Evolutionary conservation across 2,329 filamentous ascomycete genomes (phyloP).

Genomic region (Coniella vitis): DNA sequence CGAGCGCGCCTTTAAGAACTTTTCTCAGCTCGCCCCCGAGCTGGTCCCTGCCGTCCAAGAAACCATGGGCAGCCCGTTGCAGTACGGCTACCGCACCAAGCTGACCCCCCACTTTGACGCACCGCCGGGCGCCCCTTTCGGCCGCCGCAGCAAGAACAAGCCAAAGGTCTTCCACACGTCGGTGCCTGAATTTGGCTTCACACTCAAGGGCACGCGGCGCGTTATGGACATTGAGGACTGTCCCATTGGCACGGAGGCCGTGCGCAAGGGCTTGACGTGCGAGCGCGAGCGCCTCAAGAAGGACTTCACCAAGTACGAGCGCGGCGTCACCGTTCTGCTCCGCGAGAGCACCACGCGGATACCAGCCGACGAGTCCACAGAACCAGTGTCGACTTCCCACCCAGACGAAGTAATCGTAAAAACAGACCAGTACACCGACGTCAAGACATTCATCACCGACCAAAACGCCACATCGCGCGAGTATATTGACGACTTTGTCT

Average conservation of each 20-base stretch:
- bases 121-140: constrained; percentile 49
- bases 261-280: constrained; percentile 69
- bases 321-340: constrained; percentile 81
- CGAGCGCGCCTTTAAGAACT: constrained; percentile 86
- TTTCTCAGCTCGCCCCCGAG: constrained; percentile 72
- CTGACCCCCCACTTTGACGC: constrained; percentile 93
- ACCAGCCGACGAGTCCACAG: constrained; percentile 38
- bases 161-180: constrained; percentile 43
- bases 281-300: constrained; percentile 71
- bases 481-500: constrained; percentile 77
- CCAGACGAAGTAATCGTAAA: constrained; percentile 44
- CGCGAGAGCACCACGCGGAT: constrained; percentile 75
- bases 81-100: constrained; percentile 94
- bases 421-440: constrained; percentile 57
- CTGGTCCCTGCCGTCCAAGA: constrained; percentile 70
- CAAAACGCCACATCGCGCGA: constrained; percentile 77
- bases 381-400: constrained; percentile 24
- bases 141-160: constrained; percentile 45
- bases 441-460: constrained; percentile 86
- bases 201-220: constrained; percentile 69
- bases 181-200: constrained; percentile 82
- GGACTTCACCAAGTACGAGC: constrained; percentile 65
- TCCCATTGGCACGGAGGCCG: constrained; percentile 83
- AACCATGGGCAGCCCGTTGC: constrained; percentile 82
- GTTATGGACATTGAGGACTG: constrained; percentile 97